These are phyloP conservation scores for Solanum sitiens DNA, from an alignment of 257 asterid genomes.

Conservation along the genomic window DNA sequence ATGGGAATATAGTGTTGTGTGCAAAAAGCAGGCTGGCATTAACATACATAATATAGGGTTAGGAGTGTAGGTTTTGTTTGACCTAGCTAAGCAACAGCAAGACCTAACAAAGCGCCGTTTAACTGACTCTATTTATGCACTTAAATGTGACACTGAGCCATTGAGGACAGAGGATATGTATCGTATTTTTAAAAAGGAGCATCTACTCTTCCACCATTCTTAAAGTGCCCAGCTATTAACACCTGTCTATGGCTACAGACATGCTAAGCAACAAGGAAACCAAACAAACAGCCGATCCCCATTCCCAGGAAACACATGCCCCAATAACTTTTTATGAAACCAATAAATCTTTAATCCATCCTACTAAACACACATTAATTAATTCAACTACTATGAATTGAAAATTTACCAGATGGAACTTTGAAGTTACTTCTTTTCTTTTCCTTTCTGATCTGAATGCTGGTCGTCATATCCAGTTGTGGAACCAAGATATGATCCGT, in stretches of 20 bases:
- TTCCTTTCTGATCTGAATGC: slow-evolving; percentile 30
- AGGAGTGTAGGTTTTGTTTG: background rate
- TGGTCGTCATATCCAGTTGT: slow-evolving; percentile 27
- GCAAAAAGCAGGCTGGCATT: background rate
- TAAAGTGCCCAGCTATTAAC: slow-evolving; percentile 14
- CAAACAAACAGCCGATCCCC: slow-evolving; percentile 8
- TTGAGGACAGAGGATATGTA: background rate
- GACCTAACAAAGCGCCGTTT: background rate
- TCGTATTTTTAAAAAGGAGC: background rate
- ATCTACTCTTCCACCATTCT: slow-evolving; percentile 1
- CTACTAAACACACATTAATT: slow-evolving; percentile 2
- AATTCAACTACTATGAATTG: background rate
- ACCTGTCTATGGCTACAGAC: slow-evolving; percentile 19
- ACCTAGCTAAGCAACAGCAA: background rate
- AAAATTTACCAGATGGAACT: slow-evolving; percentile 12
- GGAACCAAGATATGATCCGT: slow-evolving; percentile 39
- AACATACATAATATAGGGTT: background rate
- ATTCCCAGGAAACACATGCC: slow-evolving; percentile 9
- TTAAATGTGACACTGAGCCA: background rate
- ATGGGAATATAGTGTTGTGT: background rate
- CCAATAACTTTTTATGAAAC: slow-evolving; percentile 7
- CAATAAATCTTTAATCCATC: slow-evolving; percentile 4
- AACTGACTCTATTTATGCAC: background rate
- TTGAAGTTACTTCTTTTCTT: slow-evolving; percentile 36
- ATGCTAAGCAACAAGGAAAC: slow-evolving; percentile 27